Evolutionary conservation across 331 rosid species (phyloP).

Genomic region (Malus hybrid): DNA sequence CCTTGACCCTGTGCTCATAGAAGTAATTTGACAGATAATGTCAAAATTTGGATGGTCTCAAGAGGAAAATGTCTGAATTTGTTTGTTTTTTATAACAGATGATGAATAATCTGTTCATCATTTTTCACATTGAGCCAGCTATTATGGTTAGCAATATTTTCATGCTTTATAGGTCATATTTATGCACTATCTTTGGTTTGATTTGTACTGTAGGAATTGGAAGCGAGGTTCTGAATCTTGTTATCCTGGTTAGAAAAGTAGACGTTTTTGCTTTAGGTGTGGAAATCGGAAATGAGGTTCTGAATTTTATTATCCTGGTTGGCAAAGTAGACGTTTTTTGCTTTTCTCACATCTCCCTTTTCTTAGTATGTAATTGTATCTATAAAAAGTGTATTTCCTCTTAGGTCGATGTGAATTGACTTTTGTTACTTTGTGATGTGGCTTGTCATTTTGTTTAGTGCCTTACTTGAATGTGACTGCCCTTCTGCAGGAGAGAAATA

Average conservation of each 20-base stretch:
- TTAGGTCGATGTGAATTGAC: background rate
- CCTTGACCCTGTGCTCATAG: background rate
- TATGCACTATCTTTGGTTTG: background rate
- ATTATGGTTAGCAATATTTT: background rate
- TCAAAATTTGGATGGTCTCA: background rate
- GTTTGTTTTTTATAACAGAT: background rate
- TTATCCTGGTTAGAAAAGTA: background rate
- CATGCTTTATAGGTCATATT: background rate
- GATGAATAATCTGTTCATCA: background rate
- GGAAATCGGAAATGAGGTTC: background rate
- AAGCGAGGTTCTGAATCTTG: background rate
- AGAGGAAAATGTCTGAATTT: background rate
- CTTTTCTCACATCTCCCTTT: background rate
- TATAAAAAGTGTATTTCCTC: background rate
- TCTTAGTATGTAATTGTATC: background rate
- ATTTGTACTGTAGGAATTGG: background rate
- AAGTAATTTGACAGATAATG: background rate
- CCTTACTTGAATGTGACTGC: slow-evolving; percentile 9
- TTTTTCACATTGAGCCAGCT: background rate
- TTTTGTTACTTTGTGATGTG: slow-evolving; percentile 1
- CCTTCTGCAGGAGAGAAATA: slow-evolving; percentile 60
- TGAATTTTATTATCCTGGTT: background rate
- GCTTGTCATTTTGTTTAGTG: background rate
- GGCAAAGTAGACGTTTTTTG: background rate
- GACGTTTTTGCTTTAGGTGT: background rate